Conservation (phyloP, 345 rosid species). For the Rhodamnia rubescens region DNA sequence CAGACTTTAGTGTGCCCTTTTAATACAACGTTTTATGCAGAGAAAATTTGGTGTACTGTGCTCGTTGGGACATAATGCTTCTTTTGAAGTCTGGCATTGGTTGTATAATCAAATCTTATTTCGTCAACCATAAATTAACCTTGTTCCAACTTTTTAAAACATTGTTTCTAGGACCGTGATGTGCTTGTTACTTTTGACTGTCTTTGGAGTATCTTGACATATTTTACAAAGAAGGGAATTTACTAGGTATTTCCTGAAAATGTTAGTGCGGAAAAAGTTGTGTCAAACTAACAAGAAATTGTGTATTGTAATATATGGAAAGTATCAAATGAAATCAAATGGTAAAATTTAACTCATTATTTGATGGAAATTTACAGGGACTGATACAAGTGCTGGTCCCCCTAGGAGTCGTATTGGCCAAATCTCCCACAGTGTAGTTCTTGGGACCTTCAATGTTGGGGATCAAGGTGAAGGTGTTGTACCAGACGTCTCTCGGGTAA, state of each 20-base stretch:
- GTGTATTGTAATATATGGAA: not conserved
- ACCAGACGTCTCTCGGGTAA: conserved; percentile 61
- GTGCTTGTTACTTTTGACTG: not conserved
- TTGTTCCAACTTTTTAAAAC: not conserved
- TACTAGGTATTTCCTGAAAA: not conserved
- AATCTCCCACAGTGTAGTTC: conserved; percentile 78
- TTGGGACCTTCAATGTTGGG: conserved; percentile 70
- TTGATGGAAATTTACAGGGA: conserved; percentile 33
- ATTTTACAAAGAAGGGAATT: not conserved
- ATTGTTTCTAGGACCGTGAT: not conserved
- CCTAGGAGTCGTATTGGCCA: conserved; percentile 53
- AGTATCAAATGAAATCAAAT: not conserved
- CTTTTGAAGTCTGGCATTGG: not conserved
- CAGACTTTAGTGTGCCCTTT: not conserved
- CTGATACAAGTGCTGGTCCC: conserved; percentile 36
- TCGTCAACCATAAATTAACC: not conserved
- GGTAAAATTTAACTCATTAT: not conserved
- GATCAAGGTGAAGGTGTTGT: conserved; percentile 65
- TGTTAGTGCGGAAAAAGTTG: not conserved
- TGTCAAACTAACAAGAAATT: not conserved
- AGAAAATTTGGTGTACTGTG: not conserved
- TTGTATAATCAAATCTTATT: not conserved
- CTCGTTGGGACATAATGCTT: not conserved
- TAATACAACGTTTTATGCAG: not conserved
- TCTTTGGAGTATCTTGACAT: not conserved